Evolutionary conservation across 129 eudicot species (phyloP).

Genomic region (Pittosporum tobira): DNA sequence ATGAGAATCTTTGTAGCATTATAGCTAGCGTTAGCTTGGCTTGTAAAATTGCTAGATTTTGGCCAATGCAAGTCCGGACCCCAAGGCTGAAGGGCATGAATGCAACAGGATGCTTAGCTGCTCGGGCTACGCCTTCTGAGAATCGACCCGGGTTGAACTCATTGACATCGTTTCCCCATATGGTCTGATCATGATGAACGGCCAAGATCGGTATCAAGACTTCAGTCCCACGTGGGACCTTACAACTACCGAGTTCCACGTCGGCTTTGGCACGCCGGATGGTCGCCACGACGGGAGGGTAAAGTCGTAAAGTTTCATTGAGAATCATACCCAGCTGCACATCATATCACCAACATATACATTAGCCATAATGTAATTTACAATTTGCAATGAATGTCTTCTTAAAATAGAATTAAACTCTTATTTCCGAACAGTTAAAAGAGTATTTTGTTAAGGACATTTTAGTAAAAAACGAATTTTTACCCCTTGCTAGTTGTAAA

Average conservation of each 20-base stretch:
- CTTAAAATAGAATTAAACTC: too few species aligned
- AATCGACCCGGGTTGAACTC: slow-evolving; percentile 78
- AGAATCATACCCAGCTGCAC: slow-evolving; percentile 77
- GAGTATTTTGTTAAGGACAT: too few species aligned
- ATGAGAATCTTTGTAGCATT: slow-evolving; percentile 52
- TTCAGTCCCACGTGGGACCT: slow-evolving; percentile 66
- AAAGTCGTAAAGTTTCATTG: slow-evolving; percentile 64
- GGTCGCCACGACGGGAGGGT: slow-evolving; percentile 76
- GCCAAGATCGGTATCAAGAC: slow-evolving; percentile 71
- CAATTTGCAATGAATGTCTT: too few species aligned
- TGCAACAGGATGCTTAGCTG: slow-evolving; percentile 70
- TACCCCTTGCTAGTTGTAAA: too few species aligned
- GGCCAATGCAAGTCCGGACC: slow-evolving; percentile 74
- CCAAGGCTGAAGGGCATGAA: slow-evolving; percentile 83
- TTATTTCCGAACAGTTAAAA: too few species aligned
- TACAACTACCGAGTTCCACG: slow-evolving; percentile 56
- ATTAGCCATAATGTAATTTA: too few species aligned
- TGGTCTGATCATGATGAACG: slow-evolving; percentile 73
- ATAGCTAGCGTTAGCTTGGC: slow-evolving; percentile 67
- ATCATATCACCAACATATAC: too few species aligned
- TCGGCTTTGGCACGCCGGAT: slow-evolving; percentile 64
- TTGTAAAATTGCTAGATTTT: slow-evolving; percentile 71
- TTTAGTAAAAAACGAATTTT: too few species aligned
- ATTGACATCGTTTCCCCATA: slow-evolving; percentile 74
- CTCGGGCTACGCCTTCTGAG: slow-evolving; percentile 73